Evolutionary conservation across 352 stramenopile species (phyloP).

Genomic region (Phytophthora chlamydospora): DNA sequence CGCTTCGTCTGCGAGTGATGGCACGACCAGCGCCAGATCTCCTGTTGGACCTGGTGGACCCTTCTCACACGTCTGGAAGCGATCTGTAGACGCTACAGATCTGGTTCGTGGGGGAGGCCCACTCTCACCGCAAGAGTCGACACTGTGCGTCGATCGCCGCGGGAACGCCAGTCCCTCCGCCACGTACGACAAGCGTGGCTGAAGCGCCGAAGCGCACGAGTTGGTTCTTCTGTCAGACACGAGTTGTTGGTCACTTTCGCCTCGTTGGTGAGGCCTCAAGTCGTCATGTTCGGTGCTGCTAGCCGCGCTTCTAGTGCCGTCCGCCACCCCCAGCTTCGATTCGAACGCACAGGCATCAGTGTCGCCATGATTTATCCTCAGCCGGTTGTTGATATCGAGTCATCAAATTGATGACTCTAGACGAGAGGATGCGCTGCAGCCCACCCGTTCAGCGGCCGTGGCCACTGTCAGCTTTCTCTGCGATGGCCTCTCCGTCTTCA

Average conservation of each 20-base stretch:
- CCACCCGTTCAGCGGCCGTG: background rate
- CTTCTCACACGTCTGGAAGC: constrained; percentile 3
- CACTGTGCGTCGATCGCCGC: background rate
- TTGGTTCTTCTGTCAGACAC: too few species aligned
- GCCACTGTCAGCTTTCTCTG: constrained; percentile 1
- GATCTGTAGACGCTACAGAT: constrained; percentile 32
- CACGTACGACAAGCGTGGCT: background rate
- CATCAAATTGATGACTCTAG: constrained; percentile 33
- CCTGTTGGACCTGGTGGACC: background rate
- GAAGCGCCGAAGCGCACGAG: too few species aligned
- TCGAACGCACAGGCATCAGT: constrained; percentile 10
- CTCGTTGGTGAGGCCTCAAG: too few species aligned
- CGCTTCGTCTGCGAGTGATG: constrained; percentile 24
- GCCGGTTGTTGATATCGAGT: constrained; percentile 10
- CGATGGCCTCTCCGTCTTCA: too few species aligned
- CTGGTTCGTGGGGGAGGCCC: background rate
- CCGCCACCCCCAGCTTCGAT: constrained; percentile 16
- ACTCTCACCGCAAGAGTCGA: too few species aligned
- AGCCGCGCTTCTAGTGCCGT: background rate
- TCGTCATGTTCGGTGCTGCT: too few species aligned
- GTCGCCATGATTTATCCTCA: background rate
- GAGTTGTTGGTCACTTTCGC: too few species aligned
- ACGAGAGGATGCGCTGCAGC: background rate
- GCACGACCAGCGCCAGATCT: constrained; percentile 1
- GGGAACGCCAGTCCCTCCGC: background rate